Base-by-base conservation (phyloP, 208 protist species). In the Acanthamoeba healyi region DNA sequence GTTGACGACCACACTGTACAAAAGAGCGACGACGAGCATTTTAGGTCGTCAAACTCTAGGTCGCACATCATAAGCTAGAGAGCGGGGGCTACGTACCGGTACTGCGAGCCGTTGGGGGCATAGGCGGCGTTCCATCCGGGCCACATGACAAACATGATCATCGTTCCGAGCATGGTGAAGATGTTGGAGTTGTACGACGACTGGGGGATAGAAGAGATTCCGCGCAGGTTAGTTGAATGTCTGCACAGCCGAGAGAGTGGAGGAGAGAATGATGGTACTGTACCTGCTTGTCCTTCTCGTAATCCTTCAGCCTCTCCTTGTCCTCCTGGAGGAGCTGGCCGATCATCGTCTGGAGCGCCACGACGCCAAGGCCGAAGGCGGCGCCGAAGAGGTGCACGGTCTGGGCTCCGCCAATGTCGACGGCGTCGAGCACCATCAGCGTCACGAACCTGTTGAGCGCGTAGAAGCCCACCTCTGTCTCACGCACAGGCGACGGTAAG, bases 141-240 rank as follows among this genome's bases (percentile, higher is more conserved):
- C 34, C 26, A 92, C 36, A 72, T 54, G 40, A 92, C 86, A 38
- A 92, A 92, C 56, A 92, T 92, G 61, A 92, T 40, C 32, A 92
- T n/a, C 15, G 86, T 92, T 29, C 86, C 86, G 19, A 92, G 32
- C 17, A 92, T 32, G 61, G 36, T 72, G 40, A 72, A 74, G 26
- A 92, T 36, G 61, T 92, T 92, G 36, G 86, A 92, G 9, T 38
- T 17, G 54, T 92, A 92, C 24, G 86, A 92, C 24, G 86, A 32
- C 56, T 77, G 58, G 10, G 7, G 56, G 9, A 65, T 65, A n/a
- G n/a, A n/a, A n/a, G n/a, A n/a, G n/a, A n/a, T n/a, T n/a, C n/a
- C n/a, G n/a, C n/a, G n/a, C n/a, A n/a, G n/a, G n/a, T n/a, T n/a
- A n/a, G n/a, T n/a, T n/a, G n/a, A n/a, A n/a, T n/a, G n/a, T n/a